Conservation (phyloP, 805 yeast species). For the Candida odintsovae region DNA sequence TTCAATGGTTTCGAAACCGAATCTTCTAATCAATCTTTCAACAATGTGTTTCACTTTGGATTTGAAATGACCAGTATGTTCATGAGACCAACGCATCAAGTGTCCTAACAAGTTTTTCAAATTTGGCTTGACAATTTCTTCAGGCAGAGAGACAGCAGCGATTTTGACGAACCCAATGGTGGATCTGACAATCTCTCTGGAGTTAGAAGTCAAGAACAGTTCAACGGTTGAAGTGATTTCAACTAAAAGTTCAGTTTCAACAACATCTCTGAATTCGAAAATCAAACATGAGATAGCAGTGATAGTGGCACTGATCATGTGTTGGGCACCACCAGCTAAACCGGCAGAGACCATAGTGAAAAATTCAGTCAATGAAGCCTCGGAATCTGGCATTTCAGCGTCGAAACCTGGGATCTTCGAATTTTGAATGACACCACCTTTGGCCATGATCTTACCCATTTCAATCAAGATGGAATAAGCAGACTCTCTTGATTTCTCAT, state of each 20-base stretch:
- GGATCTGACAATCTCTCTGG: slow-evolving; percentile 89
- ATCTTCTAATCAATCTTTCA: slow-evolving; percentile 85
- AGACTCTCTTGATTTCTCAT: slow-evolving; percentile 82
- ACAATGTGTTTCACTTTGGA: slow-evolving; percentile 88
- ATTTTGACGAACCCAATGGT: slow-evolving; percentile 94
- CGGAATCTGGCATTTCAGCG: slow-evolving; percentile 48
- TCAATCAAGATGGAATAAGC: slow-evolving; percentile 70
- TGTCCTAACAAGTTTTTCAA: slow-evolving; percentile 62
- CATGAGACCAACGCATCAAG: slow-evolving; percentile 89
- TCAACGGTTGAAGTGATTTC: slow-evolving; percentile 86
- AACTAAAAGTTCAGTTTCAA: slow-evolving; percentile 52
- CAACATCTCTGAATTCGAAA: slow-evolving; percentile 71
- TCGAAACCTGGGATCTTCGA: slow-evolving; percentile 64
- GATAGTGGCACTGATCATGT: slow-evolving; percentile 95
- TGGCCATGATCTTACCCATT: slow-evolving; percentile 72
- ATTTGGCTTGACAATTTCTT: slow-evolving; percentile 62
- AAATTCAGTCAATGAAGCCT: slow-evolving; percentile 72
- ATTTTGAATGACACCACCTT: slow-evolving; percentile 62
- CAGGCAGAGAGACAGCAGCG: slow-evolving; percentile 76
- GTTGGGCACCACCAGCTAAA: slow-evolving; percentile 87
- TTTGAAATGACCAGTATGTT: slow-evolving; percentile 92
- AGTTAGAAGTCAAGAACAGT: slow-evolving; percentile 82
- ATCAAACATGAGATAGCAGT: slow-evolving; percentile 84
- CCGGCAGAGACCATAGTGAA: slow-evolving; percentile 96
- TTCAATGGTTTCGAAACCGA: slow-evolving; percentile 84